Base-by-base conservation (phyloP, 1,139 yeast genomes). In the Nakaseomyces uthaithaninus region DNA sequence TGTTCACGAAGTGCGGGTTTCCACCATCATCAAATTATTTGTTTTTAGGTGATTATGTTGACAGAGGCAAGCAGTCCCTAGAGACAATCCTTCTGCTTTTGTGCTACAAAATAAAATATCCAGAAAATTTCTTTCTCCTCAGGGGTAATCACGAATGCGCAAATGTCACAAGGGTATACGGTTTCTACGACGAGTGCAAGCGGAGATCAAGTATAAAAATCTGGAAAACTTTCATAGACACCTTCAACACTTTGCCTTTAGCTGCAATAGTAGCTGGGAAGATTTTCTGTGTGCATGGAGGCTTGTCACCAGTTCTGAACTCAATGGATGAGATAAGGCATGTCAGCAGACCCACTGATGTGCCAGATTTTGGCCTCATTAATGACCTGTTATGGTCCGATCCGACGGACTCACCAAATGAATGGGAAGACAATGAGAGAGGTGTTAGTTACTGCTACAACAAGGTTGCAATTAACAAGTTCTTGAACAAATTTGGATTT, bases 391-490 rank as follows among this genome's bases (percentile, higher is more conserved):
- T 89, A 57, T 89, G 97, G 97, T 83, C 95, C 4, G 97, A 89
- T 64, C 97, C 97, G 22, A 96, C 87, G 65, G 87, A 89, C 66
- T 95, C 86, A 65, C 86, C 87, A 53, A 85, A 91, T 37, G 97
- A 95, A 12, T 89, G 97, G 97, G 81, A 93, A 49, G 97, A 89
- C 67, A 89, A 89, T 63, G 97, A 89, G 66, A 81, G 97, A 66
- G 97, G 97, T 57, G 96, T 89, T 44, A 85, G 95, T n/a, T 89
- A 86, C 65, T 87, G 96, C 15, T 89, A 89, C 67, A 96, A 96
- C 14, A 96, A 96, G 10, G 96, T 87, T 61, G 96, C 87, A 42
- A 96, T 89, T 42, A 82, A 94, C 46, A 73, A 95, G 63, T 89
- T 89, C 63, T 68, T 89, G 62, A 95, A 87, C 63, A 89, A 86